Evolutionary conservation across 2,329 filamentous ascomycete genomes (phyloP).

Genomic region (Aspergillus carbonarius): DNA sequence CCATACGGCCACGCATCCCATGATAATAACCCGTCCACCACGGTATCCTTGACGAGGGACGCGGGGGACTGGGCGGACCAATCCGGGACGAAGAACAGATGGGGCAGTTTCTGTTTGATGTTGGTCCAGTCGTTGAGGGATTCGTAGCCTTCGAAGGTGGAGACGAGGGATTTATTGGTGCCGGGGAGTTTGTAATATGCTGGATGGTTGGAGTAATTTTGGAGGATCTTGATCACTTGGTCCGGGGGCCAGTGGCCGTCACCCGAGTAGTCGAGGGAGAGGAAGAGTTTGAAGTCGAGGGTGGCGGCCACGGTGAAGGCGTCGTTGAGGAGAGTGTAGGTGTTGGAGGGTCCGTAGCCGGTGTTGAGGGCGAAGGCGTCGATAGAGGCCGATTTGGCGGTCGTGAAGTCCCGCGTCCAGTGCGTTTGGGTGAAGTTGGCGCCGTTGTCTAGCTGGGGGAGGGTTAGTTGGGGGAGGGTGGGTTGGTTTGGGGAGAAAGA

Average conservation of each 20-base stretch:
- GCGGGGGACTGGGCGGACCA: constrained; percentile 41
- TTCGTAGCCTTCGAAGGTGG: constrained; percentile 48
- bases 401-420: constrained; percentile 36
- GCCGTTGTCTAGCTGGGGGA: constrained; percentile 26
- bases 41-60: constrained; percentile 22
- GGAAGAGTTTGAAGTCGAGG: constrained; percentile 35
- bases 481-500: background rate
- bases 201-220: constrained; percentile 23
- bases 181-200: constrained; percentile 31
- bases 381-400: constrained; percentile 39
- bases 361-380: constrained; percentile 46
- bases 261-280: constrained; percentile 40
- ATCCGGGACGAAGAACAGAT: constrained; percentile 49
- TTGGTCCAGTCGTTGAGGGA: constrained; percentile 45
- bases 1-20: constrained; percentile 48
- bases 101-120: constrained; percentile 40
- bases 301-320: constrained; percentile 29
- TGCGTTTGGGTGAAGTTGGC: constrained; percentile 22
- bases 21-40: constrained; percentile 41
- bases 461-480: background rate
- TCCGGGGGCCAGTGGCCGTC: constrained; percentile 32
- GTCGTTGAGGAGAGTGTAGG: constrained; percentile 17
- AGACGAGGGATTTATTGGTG: constrained; percentile 35
- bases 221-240: constrained; percentile 26
- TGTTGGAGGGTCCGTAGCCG: constrained; percentile 27